These are phyloP conservation scores for Paracoccidioides brasiliensis DNA, from an alignment of 2,329 filamentous ascomycete genomes.

Conservation along the genomic window DNA sequence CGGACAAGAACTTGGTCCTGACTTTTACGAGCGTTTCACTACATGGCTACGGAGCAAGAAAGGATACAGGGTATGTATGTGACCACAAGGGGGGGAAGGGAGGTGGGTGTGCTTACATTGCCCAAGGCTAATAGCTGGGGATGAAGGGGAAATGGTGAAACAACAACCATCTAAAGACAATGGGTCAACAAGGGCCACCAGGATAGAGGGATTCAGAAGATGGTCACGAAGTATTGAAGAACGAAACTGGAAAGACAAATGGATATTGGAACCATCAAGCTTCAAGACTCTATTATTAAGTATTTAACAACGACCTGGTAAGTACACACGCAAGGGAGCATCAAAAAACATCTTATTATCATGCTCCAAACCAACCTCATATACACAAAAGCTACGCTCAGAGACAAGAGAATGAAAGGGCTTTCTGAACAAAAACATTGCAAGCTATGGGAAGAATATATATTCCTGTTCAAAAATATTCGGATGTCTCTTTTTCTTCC, in stretches of 20 bases:
- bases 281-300: not conserved
- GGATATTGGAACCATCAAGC: not conserved
- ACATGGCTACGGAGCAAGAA: no score
- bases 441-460: not conserved
- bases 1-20: no score
- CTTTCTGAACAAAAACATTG: not conserved
- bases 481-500: not conserved
- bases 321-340: not conserved
- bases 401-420: constrained; percentile 1
- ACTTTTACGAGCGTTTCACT: no score
- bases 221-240: not conserved
- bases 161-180: no score
- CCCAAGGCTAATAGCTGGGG: no score
- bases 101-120: no score
- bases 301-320: not conserved
- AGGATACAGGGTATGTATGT: no score
- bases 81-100: no score
- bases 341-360: constrained; percentile 2
- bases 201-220: no score
- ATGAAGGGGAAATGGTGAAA: no score
- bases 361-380: constrained; percentile 4
- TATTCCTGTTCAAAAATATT: not conserved
- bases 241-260: not conserved
- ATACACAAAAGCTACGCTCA: constrained; percentile 4
- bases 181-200: no score